Percentiles rank a stretch among this genome's conserved stretches.
These are phyloP conservation scores for Podila clonocystis DNA, from an alignment of 192 early-diverging fungal species.

Conservation along the genomic window DNA sequence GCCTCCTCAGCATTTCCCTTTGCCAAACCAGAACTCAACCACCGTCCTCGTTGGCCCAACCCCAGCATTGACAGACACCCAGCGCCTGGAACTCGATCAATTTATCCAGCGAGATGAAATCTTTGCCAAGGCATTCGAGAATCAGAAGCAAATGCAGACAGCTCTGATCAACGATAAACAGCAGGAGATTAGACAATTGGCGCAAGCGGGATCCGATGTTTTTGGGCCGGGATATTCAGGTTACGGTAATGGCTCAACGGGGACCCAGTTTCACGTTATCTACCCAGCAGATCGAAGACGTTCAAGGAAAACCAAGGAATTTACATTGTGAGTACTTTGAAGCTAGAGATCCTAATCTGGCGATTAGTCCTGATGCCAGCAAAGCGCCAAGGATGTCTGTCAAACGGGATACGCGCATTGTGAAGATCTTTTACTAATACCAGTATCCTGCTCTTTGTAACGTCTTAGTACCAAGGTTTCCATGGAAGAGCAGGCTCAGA, in stretches of 20 bases:
- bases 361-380: slow-evolving; percentile 15
- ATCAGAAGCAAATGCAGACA: slow-evolving; percentile 57
- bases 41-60: slow-evolving; percentile 40
- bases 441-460: neutral
- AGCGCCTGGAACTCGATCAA: slow-evolving; percentile 49
- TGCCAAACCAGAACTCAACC: slow-evolving; percentile 14
- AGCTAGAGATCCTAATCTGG: too few species aligned
- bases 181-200: slow-evolving; percentile 39
- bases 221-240: slow-evolving; percentile 70
- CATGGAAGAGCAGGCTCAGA: slow-evolving; percentile 69
- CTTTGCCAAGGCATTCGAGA: slow-evolving; percentile 61
- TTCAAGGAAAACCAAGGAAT: slow-evolving; percentile 54
- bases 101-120: slow-evolving; percentile 55
- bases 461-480: slow-evolving; percentile 59
- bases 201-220: slow-evolving; percentile 34
- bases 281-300: slow-evolving; percentile 60
- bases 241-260: slow-evolving; percentile 61
- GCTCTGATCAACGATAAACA: slow-evolving; percentile 56
- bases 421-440: neutral
- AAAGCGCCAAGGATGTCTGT: neutral
- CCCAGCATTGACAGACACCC: slow-evolving; percentile 35
- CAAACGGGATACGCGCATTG: too few species aligned
- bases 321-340: slow-evolving; percentile 56
- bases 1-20: neutral
- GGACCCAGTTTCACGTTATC: slow-evolving; percentile 52